Evolutionary conservation across 1,139 yeast species (phyloP).

Genomic region (Zygoascus meyerae): DNA sequence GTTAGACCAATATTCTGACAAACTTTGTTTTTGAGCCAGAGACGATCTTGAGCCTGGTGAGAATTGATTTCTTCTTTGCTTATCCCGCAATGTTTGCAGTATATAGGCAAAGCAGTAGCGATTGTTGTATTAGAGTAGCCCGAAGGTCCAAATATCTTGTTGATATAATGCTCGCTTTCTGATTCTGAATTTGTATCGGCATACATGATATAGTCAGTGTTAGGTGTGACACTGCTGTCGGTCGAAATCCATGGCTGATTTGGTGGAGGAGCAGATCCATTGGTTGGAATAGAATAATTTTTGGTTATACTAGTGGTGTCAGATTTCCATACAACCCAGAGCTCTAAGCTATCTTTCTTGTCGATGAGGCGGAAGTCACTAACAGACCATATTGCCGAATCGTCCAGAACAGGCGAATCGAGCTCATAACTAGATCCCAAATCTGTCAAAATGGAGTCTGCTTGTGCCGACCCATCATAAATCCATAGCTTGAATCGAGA

Average conservation of each 20-base stretch:
- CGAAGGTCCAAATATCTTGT: slow-evolving; percentile 45
- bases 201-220: slow-evolving; percentile 7
- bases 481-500: slow-evolving; percentile 38
- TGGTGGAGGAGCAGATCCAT: not conserved
- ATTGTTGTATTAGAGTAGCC: slow-evolving; percentile 43
- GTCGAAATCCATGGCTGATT: slow-evolving; percentile 5
- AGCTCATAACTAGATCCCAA: slow-evolving; percentile 30
- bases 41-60: slow-evolving; percentile 5
- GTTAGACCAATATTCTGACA: slow-evolving; percentile 29
- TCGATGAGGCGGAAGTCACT: slow-evolving; percentile 33
- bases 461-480: slow-evolving; percentile 19
- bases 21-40: slow-evolving; percentile 31
- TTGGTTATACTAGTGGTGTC: slow-evolving; percentile 49
- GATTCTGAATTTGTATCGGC: slow-evolving; percentile 24
- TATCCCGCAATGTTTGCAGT: slow-evolving; percentile 28
- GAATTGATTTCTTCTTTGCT: not conserved
- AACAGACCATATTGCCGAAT: slow-evolving; percentile 47
- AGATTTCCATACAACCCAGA: slow-evolving; percentile 57
- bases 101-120: slow-evolving; percentile 39
- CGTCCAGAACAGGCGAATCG: slow-evolving; percentile 27
- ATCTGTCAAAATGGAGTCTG: slow-evolving; percentile 29
- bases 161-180: slow-evolving; percentile 37
- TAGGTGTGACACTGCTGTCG: slow-evolving; percentile 2
- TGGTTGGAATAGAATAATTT: slow-evolving; percentile 27
- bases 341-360: slow-evolving; percentile 24